These are phyloP conservation scores for Striga hermonthica DNA, from an alignment of 305 asterid species.

Conservation along the genomic window DNA sequence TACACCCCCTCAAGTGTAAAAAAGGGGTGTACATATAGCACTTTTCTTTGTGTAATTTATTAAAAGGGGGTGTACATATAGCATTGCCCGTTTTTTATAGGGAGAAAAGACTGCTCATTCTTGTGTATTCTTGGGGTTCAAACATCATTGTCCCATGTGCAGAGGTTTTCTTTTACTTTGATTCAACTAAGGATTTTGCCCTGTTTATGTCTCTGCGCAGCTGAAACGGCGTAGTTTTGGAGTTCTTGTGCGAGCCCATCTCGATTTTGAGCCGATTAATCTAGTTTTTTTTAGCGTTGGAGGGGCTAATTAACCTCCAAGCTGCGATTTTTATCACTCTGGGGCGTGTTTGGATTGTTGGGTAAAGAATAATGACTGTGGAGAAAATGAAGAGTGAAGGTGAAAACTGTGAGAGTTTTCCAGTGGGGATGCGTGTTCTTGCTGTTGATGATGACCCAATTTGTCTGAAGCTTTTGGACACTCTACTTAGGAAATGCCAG, in stretches of 20 bases:
- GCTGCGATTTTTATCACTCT: conserved; percentile 30
- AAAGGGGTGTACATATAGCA: too few species aligned
- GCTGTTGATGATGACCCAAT: conserved; percentile 73
- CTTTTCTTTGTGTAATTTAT: too few species aligned
- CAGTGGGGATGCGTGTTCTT: conserved; percentile 68
- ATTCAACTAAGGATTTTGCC: conserved; percentile 31
- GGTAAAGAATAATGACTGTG: conserved; percentile 42
- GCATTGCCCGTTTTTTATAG: too few species aligned
- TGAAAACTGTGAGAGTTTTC: conserved; percentile 46
- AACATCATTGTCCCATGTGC: conserved; percentile 41
- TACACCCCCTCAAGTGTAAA: too few species aligned
- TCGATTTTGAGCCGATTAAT: conserved; percentile 31
- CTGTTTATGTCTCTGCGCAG: neutral
- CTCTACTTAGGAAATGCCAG: conserved; percentile 66
- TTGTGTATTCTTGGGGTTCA: conserved; percentile 42
- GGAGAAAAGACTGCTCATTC: conserved; percentile 31
- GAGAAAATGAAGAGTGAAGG: conserved; percentile 41
- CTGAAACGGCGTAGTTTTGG: conserved; percentile 30
- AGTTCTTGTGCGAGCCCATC: conserved; percentile 27
- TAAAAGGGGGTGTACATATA: too few species aligned
- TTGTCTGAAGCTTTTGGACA: conserved; percentile 59
- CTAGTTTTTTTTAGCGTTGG: conserved; percentile 32
- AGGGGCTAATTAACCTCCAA: neutral
- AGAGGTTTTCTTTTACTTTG: conserved; percentile 24
- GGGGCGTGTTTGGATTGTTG: conserved; percentile 16